Conservation (phyloP, 2,329 filamentous ascomycete genomes). For the Graphiopsis chlorocephala region DNA sequence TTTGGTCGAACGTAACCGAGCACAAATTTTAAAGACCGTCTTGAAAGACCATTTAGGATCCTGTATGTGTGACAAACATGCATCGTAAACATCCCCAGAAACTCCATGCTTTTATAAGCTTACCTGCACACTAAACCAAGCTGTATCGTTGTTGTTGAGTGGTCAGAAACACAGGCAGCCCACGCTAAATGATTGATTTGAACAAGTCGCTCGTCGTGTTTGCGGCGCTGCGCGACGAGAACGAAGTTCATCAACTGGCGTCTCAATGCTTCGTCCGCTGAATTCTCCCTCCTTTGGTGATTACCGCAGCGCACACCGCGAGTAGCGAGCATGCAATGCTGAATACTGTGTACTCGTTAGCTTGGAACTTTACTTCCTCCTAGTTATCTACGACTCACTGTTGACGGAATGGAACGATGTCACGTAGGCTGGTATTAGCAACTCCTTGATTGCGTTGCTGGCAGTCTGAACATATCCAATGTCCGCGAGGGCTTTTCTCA, state of each 20-base stretch:
- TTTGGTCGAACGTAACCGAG: too few species aligned
- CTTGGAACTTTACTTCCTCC: not conserved
- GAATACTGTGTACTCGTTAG: not conserved
- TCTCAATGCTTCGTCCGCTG: not conserved
- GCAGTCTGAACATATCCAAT: constrained; percentile 39
- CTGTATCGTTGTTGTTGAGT: not conserved
- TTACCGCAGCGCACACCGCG: not conserved
- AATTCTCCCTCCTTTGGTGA: constrained; percentile 4
- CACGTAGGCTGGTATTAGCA: constrained; percentile 29
- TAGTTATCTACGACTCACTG: constrained; percentile 17
- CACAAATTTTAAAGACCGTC: too few species aligned
- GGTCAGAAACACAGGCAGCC: not conserved
- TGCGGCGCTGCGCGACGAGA: too few species aligned
- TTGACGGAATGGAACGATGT: constrained; percentile 27
- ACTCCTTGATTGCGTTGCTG: constrained; percentile 19
- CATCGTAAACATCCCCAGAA: too few species aligned
- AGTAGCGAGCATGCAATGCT: not conserved
- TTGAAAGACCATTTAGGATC: too few species aligned
- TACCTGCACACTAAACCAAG: not conserved
- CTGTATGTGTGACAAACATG: too few species aligned
- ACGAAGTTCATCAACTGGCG: too few species aligned
- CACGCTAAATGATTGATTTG: not conserved
- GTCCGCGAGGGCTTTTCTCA: constrained; percentile 39
- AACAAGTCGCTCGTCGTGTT: too few species aligned
- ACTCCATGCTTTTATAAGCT: not conserved